Percentiles rank a stretch among this genome's conserved stretches.
These are phyloP conservation scores for Rhodotorula sp. DNA, from an alignment of 1,284 basidiomycete species.

Conservation along the genomic window DNA sequence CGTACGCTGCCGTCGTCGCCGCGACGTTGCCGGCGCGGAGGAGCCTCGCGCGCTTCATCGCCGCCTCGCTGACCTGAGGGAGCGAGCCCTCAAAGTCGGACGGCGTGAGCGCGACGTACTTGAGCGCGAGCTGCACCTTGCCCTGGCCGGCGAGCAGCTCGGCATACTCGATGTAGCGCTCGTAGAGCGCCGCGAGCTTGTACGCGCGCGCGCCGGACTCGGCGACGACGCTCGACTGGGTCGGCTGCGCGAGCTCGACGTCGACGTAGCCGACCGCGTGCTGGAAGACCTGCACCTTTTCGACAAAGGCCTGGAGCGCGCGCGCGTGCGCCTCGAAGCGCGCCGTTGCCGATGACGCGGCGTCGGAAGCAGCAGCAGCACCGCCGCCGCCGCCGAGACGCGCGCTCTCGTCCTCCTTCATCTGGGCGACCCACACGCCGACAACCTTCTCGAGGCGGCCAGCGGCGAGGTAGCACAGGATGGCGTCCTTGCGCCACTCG, in stretches of 20 bases:
- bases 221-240: constrained; percentile 53
- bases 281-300: constrained; percentile 95
- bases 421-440: constrained; percentile 89
- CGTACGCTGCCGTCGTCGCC: not conserved
- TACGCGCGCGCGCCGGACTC: constrained; percentile 66
- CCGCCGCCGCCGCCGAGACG: not conserved
- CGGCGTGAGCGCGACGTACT: constrained; percentile 80
- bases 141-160: constrained; percentile 89
- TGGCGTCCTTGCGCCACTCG: constrained; percentile 81
- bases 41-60: constrained; percentile 33
- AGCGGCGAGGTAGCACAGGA: constrained; percentile 82
- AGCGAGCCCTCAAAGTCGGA: constrained; percentile 60
- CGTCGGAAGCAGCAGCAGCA: not conserved
- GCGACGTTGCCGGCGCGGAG: constrained; percentile 1
- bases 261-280: constrained; percentile 86
- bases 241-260: constrained; percentile 63
- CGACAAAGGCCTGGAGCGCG: constrained; percentile 90
- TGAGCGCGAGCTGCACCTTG: constrained; percentile 75
- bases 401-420: constrained; percentile 75
- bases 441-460: constrained; percentile 85
- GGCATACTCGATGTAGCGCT: constrained; percentile 93
- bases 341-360: constrained; percentile 7
- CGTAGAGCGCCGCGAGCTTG: constrained; percentile 83
- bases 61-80: not conserved
- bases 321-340: constrained; percentile 80